Evolutionary conservation across 202 grass and related monocot species (phyloP).

Genomic region (Carex arenaria): DNA sequence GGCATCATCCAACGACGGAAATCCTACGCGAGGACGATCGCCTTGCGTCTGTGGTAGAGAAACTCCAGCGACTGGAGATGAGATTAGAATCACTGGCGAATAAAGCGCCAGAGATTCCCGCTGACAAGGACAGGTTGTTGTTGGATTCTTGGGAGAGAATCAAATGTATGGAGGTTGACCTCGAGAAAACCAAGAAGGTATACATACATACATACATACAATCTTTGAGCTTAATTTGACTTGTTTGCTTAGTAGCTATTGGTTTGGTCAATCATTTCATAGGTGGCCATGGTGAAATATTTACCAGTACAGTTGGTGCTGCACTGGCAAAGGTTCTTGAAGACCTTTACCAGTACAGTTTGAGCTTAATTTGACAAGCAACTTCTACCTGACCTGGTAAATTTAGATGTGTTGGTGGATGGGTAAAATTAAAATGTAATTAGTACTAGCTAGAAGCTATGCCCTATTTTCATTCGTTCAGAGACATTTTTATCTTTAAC

Average conservation of each 20-base stretch:
- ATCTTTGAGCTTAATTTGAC: not conserved
- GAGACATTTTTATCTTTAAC: not conserved
- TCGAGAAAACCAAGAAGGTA: conserved; percentile 87
- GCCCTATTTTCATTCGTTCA: not conserved
- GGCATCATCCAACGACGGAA: conserved; percentile 43
- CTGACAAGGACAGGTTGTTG: conserved; percentile 63
- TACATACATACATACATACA: too few relatives aligned
- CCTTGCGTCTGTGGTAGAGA: conserved; percentile 55
- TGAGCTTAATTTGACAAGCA: not conserved
- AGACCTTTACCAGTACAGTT: not conserved
- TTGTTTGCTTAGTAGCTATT: not conserved
- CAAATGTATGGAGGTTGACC: conserved; percentile 72
- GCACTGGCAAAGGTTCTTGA: not conserved
- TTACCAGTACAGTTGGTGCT: not conserved
- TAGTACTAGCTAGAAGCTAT: not conserved
- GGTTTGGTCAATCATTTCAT: not conserved
- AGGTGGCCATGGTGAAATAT: not conserved
- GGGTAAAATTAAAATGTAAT: not conserved
- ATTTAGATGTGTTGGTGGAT: not conserved
- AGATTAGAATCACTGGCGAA: conserved; percentile 54
- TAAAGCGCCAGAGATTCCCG: conserved; percentile 60
- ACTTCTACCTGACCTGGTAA: not conserved
- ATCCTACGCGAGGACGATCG: conserved; percentile 39
- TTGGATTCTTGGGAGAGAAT: conserved; percentile 88
- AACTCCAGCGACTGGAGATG: conserved; percentile 65